Percentiles rank a stretch among this genome's conserved stretches.
These are phyloP conservation scores for Lagenaria siceraria DNA, from an alignment of 306 rosid species.

Conservation along the genomic window DNA sequence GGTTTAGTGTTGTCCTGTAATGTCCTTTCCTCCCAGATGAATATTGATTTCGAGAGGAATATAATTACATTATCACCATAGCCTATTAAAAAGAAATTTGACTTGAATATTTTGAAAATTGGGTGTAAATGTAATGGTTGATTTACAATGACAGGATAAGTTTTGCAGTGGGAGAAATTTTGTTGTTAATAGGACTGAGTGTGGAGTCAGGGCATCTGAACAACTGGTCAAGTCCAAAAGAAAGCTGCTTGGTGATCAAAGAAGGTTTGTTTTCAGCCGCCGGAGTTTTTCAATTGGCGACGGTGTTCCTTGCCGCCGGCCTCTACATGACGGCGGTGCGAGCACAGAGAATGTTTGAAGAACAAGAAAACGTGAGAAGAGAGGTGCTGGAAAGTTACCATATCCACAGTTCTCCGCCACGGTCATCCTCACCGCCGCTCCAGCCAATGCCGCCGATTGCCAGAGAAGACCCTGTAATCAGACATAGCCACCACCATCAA, in stretches of 20 bases:
- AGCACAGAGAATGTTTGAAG: slow-evolving; percentile 40
- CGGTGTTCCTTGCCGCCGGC: slow-evolving; percentile 68
- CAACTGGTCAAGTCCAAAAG: slow-evolving; percentile 56
- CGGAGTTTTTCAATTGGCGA: slow-evolving; percentile 53
- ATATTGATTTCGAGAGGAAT: too few species aligned
- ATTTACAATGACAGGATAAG: slow-evolving; percentile 40
- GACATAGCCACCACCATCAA: slow-evolving; percentile 16
- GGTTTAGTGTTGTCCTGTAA: too few species aligned
- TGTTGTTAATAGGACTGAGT: slow-evolving; percentile 54
- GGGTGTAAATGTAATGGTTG: too few species aligned
- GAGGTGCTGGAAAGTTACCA: slow-evolving; percentile 44
- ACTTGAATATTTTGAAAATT: too few species aligned
- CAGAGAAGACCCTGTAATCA: slow-evolving; percentile 48
- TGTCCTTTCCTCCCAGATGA: too few species aligned
- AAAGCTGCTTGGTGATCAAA: slow-evolving; percentile 34
- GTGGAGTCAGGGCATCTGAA: slow-evolving; percentile 78
- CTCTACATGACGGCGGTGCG: slow-evolving; percentile 56
- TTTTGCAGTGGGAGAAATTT: slow-evolving; percentile 76
- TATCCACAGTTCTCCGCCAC: slow-evolving; percentile 54
- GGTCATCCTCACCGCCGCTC: slow-evolving; percentile 28
- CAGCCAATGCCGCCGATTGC: slow-evolving; percentile 26
- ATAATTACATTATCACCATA: too few species aligned
- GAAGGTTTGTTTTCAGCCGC: slow-evolving; percentile 70
- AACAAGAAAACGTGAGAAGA: slow-evolving; percentile 32
- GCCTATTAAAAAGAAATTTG: too few species aligned